phyloP scores from a whole-genome alignment of 176 grass and related monocot species.

The Oryza longistaminata region DNA sequence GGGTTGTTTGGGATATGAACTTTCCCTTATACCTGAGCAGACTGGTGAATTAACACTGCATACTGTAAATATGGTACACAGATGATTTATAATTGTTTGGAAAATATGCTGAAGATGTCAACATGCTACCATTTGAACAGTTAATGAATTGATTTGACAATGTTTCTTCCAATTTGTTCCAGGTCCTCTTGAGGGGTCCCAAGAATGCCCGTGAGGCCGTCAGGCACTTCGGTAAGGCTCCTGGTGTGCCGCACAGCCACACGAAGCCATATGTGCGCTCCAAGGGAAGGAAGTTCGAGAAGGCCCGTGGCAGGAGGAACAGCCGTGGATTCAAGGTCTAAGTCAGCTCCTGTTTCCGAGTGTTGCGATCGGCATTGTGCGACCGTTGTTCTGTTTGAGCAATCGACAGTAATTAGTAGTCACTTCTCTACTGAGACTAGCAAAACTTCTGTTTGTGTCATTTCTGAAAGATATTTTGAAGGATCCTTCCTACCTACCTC shows the following conservation, averaged over 20 bases:
- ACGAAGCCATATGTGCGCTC: slow-evolving; percentile 78
- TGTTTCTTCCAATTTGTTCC: background rate
- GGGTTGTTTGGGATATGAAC: slow-evolving; percentile 49
- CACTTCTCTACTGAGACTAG: slow-evolving; percentile 35
- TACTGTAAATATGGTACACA: background rate
- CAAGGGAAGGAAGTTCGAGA: slow-evolving; percentile 80
- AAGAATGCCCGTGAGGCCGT: slow-evolving; percentile 81
- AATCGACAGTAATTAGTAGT: slow-evolving; percentile 41
- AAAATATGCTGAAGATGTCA: background rate
- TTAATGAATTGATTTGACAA: background rate
- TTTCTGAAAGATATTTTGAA: slow-evolving; percentile 36
- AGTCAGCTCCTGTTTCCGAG: background rate
- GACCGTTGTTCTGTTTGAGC: slow-evolving; percentile 32
- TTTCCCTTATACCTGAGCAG: slow-evolving; percentile 54
- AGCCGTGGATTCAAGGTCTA: slow-evolving; percentile 80
- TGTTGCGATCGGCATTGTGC: background rate
- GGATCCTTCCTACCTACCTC: background rate
- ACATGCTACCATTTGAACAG: background rate
- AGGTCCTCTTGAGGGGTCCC: slow-evolving; percentile 70
- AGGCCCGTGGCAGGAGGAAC: slow-evolving; percentile 72
- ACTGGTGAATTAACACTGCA: background rate
- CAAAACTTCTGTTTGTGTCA: background rate
- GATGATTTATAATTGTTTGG: background rate
- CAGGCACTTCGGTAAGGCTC: slow-evolving; percentile 71
- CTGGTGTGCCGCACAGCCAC: slow-evolving; percentile 79